These are phyloP conservation scores for Bruguiera sexangula DNA, from an alignment of 345 rosid species.

Conservation along the genomic window DNA sequence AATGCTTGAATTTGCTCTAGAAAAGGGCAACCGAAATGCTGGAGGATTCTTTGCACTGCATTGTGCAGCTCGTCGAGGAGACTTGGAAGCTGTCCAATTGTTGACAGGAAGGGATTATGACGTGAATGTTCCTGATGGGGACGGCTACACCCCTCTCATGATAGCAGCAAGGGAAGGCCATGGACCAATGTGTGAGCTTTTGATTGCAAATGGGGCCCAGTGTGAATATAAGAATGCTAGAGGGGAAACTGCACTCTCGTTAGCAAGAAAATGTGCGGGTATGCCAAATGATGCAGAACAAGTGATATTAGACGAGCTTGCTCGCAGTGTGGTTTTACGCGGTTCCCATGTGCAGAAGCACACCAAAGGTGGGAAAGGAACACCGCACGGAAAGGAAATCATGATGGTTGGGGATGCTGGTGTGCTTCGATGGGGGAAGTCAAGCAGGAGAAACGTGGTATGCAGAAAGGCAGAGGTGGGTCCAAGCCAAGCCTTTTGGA, in stretches of 20 bases:
- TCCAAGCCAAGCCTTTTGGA: slow-evolving; percentile 47
- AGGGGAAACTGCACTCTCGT: slow-evolving; percentile 69
- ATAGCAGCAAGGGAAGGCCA: slow-evolving; percentile 87
- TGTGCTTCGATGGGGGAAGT: slow-evolving; percentile 77
- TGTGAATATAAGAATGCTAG: slow-evolving; percentile 51
- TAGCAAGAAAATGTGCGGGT: slow-evolving; percentile 37
- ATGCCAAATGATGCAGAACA: slow-evolving; percentile 39
- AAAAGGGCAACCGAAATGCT: slow-evolving; percentile 63
- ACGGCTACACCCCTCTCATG: slow-evolving; percentile 94
- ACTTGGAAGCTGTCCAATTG: slow-evolving; percentile 60
- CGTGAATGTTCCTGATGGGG: slow-evolving; percentile 66
- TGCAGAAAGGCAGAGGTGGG: slow-evolving; percentile 68
- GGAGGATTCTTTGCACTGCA: slow-evolving; percentile 91
- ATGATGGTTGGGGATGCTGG: slow-evolving; percentile 54
- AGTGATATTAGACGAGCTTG: slow-evolving; percentile 67
- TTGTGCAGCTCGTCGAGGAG: slow-evolving; percentile 93
- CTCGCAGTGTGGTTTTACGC: slow-evolving; percentile 48
- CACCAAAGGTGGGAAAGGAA: slow-evolving; percentile 81
- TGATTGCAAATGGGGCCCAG: slow-evolving; percentile 60
- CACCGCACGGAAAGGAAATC: slow-evolving; percentile 56
- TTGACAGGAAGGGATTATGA: slow-evolving; percentile 62
- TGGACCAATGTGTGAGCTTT: slow-evolving; percentile 51
- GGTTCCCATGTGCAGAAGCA: slow-evolving; percentile 67
- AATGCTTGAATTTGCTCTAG: slow-evolving; percentile 88
- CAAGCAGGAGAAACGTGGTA: slow-evolving; percentile 54